phyloP scores from a whole-genome alignment of 2,329 filamentous ascomycete genomes.

The Rachicladosporium sp. region DNA sequence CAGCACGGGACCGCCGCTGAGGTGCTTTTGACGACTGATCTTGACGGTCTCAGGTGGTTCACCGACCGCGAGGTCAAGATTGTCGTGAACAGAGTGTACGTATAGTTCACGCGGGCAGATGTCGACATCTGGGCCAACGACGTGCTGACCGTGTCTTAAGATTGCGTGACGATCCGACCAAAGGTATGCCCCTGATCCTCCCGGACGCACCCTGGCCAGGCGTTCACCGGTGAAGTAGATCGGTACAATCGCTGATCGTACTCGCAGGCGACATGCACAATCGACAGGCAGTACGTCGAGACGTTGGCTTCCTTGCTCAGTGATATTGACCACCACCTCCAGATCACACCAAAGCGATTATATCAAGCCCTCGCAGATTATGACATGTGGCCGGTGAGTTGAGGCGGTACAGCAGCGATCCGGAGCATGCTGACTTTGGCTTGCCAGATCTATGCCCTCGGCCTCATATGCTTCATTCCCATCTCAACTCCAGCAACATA shows the following conservation, averaged over 20 bases:
- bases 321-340: no score
- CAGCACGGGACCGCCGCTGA: no score
- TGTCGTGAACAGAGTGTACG: constrained; percentile 41
- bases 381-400: constrained; percentile 35
- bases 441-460: constrained; percentile 34
- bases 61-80: constrained; percentile 55
- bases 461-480: constrained; percentile 43
- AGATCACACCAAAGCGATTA: constrained; percentile 33
- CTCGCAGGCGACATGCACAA: constrained; percentile 43
- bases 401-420: no score
- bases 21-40: no score
- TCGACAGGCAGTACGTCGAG: constrained; percentile 35
- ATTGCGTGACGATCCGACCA: constrained; percentile 45
- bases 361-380: constrained; percentile 40
- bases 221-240: no score
- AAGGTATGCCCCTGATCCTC: constrained; percentile 18
- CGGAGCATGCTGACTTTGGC: constrained; percentile 12
- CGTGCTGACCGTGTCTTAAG: constrained; percentile 15
- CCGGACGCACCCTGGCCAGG: no score
- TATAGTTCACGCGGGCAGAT: no score
- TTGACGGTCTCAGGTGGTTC: constrained; percentile 38
- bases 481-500: constrained; percentile 39
- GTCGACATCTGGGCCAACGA: no score
- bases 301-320: no score
- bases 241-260: no score